Base-by-base conservation (phyloP, 148 eudicot genomes). In the Camellia granthamiana region DNA sequence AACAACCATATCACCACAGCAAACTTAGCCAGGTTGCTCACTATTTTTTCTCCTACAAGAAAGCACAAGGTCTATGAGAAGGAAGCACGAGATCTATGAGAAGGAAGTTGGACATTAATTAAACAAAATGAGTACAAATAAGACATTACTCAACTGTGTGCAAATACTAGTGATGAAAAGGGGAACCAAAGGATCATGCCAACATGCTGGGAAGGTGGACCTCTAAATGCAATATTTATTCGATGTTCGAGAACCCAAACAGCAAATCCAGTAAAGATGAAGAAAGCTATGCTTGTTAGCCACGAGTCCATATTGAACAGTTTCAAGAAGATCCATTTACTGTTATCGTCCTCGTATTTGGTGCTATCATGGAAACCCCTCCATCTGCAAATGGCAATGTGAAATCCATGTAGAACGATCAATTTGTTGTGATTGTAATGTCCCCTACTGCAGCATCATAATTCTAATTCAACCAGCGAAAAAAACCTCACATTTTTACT, bases 191-290 rank as follows among this genome's bases (percentile, higher is more conserved):
- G 76, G 58, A 78, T 81, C 79, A 78, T 78, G 76, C 81, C 79
- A 59, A 71, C 78, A 60, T 84, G 84, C 59, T 84, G 82, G 9
- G 43, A 23, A 75, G 77, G 82, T 18, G 79, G 68, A 14, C 82
- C 84, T 23, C 82, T 65, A 66, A 68, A 81, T 6, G 68, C 82
- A 49, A 41, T 9, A 44, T 75, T 69, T 15, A 75, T 41, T 72
- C 82, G 62, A 47, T 81, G 79, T 74, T 78, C 87, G 16, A 84
- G 74, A 60, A 84, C 78, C 87, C 87, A 84, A 44, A 81, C 70
- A 7, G 77, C 82, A 65, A 78, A 23, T 30, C 84, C 84, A 19
- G 82, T 81, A 7, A 61, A 55, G 66, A 84, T 46, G 44, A 74
- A 84, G 21, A 84, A 78, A 2, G 43, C 77, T 41, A 55, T 41